Evolutionary conservation across 306 rosid species (phyloP), one percentile per base, ranked within the genome.

Genomic region (Trichosanthes truncata): DNA sequence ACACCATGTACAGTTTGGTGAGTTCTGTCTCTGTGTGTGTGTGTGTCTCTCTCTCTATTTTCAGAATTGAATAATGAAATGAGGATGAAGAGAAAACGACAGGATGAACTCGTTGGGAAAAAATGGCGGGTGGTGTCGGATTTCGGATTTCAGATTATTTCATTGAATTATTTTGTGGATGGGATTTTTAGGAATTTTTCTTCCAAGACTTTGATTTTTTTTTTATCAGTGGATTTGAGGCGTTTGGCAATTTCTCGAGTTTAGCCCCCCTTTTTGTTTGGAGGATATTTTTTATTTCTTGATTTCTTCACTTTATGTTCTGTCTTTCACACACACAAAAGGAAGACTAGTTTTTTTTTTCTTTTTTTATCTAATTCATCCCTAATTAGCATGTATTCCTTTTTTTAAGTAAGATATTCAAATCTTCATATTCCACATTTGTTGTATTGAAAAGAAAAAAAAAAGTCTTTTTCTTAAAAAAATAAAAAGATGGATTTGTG

Each of bases 1-100:
- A 91, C 86, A 86, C 84, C 91, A 89, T 87, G 59, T 82, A 68
- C 33, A 76, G 25, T 66, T 83, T 23, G 38, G 80, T 72, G 29
- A 69, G 57, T 15, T 43, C 9, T 53, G 25, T 41, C 29, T 7
- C 7, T 14, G 23, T 33, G 10, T 21, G 0, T 20, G 25, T 57
- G 6, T 57, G 15, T 49, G 4, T 48, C 36, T 23, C 5, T 49
- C 29, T 12, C 38, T n/a, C 15, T 35, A 33, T 4, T 48, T 5
- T 36, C 14, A 23, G 43, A 20, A 51, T 23, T 52, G 60, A 36
- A 52, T 57, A 51, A 15, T 21, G 84, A 81, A 45, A 25, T 3
- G 81, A 76, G 82, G 83, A 81, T 43, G 82, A 31, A 45, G 80
- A 78, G 83, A 87, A 87, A 84, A 83, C 49, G 77, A n/a, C 59